Conservation (phyloP, 139 green algal species). For the Micractinium sp. region DNA sequence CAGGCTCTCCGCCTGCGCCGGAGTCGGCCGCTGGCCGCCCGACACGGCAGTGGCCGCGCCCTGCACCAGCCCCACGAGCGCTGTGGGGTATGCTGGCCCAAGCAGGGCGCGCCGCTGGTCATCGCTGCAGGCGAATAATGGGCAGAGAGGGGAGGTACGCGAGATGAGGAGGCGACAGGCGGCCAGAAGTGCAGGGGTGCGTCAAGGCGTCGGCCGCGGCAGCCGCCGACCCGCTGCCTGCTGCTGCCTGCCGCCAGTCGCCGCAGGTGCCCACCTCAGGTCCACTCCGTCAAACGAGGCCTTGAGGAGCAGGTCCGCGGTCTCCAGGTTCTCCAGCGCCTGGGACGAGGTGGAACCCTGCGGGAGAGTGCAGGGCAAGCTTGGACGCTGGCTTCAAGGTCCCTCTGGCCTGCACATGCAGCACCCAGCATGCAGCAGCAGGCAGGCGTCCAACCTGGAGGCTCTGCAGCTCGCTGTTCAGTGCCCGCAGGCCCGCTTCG, state of each 20-base stretch:
- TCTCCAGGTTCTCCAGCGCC: neutral
- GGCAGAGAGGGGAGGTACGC: neutral
- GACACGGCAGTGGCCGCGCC: neutral
- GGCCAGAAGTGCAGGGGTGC: too few species aligned
- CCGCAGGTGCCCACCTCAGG: neutral
- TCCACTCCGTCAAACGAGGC: neutral
- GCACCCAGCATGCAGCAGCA: too few species aligned
- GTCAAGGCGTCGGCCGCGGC: neutral
- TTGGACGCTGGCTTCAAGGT: too few species aligned
- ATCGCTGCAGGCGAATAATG: neutral
- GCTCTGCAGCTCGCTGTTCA: neutral
- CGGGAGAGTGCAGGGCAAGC: neutral
- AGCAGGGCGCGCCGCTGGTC: conserved; percentile 7
- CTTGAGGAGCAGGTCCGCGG: neutral
- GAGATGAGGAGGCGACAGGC: neutral
- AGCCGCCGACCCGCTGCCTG: neutral
- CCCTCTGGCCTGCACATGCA: too few species aligned
- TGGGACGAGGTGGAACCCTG: neutral
- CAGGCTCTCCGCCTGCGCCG: neutral
- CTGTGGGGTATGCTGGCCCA: neutral
- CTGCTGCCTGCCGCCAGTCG: neutral
- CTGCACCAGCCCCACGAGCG: neutral
- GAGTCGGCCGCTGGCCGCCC: neutral
- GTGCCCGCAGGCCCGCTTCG: neutral
- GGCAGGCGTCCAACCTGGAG: neutral